These are phyloP conservation scores for Dendrobium nobile DNA, from an alignment of 106 monocot genomes.

Conservation along the genomic window DNA sequence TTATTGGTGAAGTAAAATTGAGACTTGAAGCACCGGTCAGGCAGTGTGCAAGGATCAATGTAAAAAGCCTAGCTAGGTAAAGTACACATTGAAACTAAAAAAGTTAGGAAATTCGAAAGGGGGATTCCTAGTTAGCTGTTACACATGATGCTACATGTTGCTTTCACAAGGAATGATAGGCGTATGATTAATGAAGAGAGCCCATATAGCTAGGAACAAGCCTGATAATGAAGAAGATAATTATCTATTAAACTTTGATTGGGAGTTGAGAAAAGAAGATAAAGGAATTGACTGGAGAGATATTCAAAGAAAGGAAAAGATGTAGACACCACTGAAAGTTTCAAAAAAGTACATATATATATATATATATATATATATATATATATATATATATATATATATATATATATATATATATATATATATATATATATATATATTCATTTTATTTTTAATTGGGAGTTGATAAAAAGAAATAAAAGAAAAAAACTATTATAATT, in stretches of 20 bases:
- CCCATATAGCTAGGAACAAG: background rate
- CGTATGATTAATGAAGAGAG: background rate
- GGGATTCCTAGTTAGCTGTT: background rate
- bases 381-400: too few species aligned
- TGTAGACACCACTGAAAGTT: too few species aligned
- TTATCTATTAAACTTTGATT: background rate
- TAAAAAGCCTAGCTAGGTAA: background rate
- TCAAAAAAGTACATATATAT: too few species aligned
- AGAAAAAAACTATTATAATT: too few species aligned
- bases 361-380: too few species aligned
- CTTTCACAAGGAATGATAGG: background rate
- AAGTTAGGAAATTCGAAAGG: background rate
- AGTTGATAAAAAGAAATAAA: too few species aligned
- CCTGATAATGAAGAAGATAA: background rate
- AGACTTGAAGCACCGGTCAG: background rate
- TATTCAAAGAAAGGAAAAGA: too few species aligned
- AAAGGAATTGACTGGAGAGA: too few species aligned
- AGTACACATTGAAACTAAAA: background rate
- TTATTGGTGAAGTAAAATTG: background rate
- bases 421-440: too few species aligned
- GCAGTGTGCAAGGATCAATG: background rate
- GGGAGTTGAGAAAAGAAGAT: too few species aligned
- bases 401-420: too few species aligned
- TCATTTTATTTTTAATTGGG: too few species aligned
- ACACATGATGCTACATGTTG: background rate